Conservation (phyloP, 2,329 filamentous ascomycete genomes). For the Aspergillus thermomutatus region DNA sequence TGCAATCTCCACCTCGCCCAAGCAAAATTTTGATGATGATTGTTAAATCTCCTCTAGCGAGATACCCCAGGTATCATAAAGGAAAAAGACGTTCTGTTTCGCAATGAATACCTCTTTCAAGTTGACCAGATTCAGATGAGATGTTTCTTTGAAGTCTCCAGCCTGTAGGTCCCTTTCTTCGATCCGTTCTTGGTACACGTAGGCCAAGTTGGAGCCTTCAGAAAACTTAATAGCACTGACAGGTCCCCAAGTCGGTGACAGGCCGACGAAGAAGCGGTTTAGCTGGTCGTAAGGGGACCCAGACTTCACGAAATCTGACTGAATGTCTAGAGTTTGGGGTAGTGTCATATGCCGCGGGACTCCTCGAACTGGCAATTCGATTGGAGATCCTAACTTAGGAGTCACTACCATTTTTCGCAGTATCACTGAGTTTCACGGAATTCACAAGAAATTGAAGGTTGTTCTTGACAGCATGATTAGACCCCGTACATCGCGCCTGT, state of each 20-base stretch:
- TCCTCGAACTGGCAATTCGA: not conserved
- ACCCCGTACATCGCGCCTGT: not conserved
- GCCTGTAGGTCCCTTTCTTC: not conserved
- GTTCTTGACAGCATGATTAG: not conserved
- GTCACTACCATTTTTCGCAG: not conserved
- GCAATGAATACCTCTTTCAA: slow-evolving; percentile 9
- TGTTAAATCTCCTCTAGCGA: slow-evolving; percentile 1
- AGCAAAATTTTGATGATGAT: not conserved
- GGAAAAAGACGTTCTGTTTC: slow-evolving; percentile 1
- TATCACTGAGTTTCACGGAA: not conserved
- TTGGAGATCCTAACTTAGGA: slow-evolving; percentile 1
- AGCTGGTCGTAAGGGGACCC: slow-evolving; percentile 6
- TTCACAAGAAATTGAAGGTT: not conserved
- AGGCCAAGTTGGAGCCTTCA: slow-evolving; percentile 3
- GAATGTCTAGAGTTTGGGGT: not conserved
- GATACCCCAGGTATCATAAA: slow-evolving; percentile 6
- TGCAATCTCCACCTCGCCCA: slow-evolving; percentile 5
- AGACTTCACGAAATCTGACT: slow-evolving; percentile 5
- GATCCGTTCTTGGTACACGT: not conserved
- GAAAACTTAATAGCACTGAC: slow-evolving; percentile 11
- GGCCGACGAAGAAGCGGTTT: slow-evolving; percentile 7
- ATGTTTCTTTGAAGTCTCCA: not conserved
- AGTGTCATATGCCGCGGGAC: not conserved
- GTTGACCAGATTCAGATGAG: slow-evolving; percentile 4
- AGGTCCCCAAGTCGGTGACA: slow-evolving; percentile 5